Conservation (phyloP, 352 stramenopile species). For the Plasmopara halstedii region DNA sequence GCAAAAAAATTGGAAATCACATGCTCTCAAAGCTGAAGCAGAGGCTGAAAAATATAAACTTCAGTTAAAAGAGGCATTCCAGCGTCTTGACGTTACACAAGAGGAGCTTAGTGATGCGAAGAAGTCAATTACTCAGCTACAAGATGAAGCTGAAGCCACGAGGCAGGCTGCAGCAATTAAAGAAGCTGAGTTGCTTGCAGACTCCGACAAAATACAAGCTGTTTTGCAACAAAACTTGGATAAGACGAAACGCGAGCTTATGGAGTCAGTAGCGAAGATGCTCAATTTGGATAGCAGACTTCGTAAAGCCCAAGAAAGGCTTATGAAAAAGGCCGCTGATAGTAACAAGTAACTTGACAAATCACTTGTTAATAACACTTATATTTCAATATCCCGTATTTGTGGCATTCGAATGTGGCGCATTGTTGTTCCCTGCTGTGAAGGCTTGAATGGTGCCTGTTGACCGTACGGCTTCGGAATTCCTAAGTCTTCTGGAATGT, state of each 20-base stretch:
- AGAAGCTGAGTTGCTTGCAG: constrained; percentile 33
- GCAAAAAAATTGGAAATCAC: constrained; percentile 12
- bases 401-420: constrained; percentile 87
- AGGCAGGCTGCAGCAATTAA: constrained; percentile 18
- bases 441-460: constrained; percentile 89
- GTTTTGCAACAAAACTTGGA: constrained; percentile 53
- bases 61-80: constrained; percentile 43
- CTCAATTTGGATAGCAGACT: constrained; percentile 53
- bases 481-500: constrained; percentile 89
- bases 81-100: constrained; percentile 34
- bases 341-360: neutral
- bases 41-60: constrained; percentile 27
- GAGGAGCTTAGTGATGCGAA: constrained; percentile 23
- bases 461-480: constrained; percentile 91
- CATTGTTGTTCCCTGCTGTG: constrained; percentile 83
- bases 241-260: constrained; percentile 69
- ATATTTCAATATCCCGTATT: constrained; percentile 90
- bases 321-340: constrained; percentile 29
- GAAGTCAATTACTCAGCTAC: constrained; percentile 24
- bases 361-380: constrained; percentile 6
- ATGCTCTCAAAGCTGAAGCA: constrained; percentile 28
- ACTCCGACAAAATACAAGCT: constrained; percentile 37
- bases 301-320: constrained; percentile 65
- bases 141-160: constrained; percentile 11
- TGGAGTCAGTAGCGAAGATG: constrained; percentile 60